Evolutionary conservation across 306 rosid species (phyloP).

Genomic region (Cucurbita ficifolia): DNA sequence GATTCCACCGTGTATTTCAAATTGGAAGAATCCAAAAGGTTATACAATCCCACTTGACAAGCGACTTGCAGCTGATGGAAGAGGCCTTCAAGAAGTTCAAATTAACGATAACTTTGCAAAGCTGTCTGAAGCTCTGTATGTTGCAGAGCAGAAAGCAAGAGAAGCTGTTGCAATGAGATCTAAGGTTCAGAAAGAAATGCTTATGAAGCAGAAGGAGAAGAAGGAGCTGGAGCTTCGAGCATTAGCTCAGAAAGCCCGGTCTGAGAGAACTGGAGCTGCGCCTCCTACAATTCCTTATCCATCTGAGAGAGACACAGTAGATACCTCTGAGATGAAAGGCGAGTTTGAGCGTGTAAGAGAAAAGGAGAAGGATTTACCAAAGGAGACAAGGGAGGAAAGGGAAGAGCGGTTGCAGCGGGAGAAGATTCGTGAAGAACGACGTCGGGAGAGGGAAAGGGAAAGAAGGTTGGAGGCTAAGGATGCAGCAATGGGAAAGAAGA

Average conservation of each 20-base stretch:
- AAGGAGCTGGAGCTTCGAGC: slow-evolving; percentile 72
- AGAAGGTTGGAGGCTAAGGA: slow-evolving; percentile 84
- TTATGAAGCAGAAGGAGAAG: slow-evolving; percentile 70
- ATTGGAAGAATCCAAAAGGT: slow-evolving; percentile 94
- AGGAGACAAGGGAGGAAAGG: slow-evolving; percentile 59
- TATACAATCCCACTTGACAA: slow-evolving; percentile 77
- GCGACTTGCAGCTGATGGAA: slow-evolving; percentile 78
- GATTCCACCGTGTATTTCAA: slow-evolving; percentile 83
- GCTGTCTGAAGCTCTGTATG: slow-evolving; percentile 71
- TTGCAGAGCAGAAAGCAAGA: slow-evolving; percentile 86
- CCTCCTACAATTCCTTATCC: slow-evolving; percentile 25
- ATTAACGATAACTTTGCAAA: slow-evolving; percentile 75
- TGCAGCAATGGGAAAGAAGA: slow-evolving; percentile 82
- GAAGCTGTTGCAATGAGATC: slow-evolving; percentile 83
- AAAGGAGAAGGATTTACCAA: slow-evolving; percentile 38
- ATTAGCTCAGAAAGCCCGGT: slow-evolving; percentile 69
- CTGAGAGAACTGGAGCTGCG: slow-evolving; percentile 57
- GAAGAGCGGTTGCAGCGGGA: slow-evolving; percentile 53
- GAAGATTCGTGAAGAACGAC: slow-evolving; percentile 73
- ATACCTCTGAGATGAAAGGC: slow-evolving; percentile 34
- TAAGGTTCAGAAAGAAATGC: slow-evolving; percentile 80
- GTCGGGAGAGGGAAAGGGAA: slow-evolving; percentile 80
- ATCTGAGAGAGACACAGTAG: slow-evolving; percentile 31
- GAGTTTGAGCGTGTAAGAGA: slow-evolving; percentile 43
- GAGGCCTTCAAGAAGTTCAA: slow-evolving; percentile 85